Evolutionary conservation across 2,329 filamentous ascomycete species (phyloP), one percentile per base, ranked within the genome.

Genomic region (Alternaria brassicicola): DNA sequence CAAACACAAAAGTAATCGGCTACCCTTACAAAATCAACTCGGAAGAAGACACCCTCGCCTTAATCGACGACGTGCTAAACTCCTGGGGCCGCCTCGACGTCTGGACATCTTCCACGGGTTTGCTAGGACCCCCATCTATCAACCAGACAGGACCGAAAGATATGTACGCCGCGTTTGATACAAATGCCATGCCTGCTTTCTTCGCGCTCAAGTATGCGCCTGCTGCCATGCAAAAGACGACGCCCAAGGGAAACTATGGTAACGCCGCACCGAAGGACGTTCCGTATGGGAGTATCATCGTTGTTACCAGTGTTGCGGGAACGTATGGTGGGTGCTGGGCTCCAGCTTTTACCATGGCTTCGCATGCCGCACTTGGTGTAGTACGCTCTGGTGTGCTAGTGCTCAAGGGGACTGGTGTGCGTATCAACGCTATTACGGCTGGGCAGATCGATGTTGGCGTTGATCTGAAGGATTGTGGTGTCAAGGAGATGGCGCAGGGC

Each of bases 171-270:
- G 84, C 83, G 60, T 87, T 88, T 70, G 85, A 88, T 67, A 83
- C 84, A 2, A 87, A 88, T 67, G 81, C 81, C 36, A 81, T 88
- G 74, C 84, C 85, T 6, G 85, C 86, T 2, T 88, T 89, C 78
- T 88, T 87, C 65, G 86, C 86, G 1, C 78, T 88, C 61, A 88
- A 88, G 70, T 88, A 88, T 66, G 85, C 85, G 0, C 85, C 86
- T 0, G 82, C 85, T 2, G 86, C 87, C 2, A 88, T 89, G 86
- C 80, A 77, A 17, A 88, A 88, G 70, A 81, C 83, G 6, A 83
- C 83, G 0, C 78, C 81, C 0, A 83, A 84, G 61, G 80, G 83
- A 7, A 80, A 71, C 41, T 88, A 89, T 66, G 79, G 84, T 0
- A 88, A 88, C 65, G 86, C 86, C 0, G 83, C 85, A 12, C 84